Base-by-base conservation (phyloP, 1,284 basidiomycete genomes). In the Cryptococcus deneoformans region DNA sequence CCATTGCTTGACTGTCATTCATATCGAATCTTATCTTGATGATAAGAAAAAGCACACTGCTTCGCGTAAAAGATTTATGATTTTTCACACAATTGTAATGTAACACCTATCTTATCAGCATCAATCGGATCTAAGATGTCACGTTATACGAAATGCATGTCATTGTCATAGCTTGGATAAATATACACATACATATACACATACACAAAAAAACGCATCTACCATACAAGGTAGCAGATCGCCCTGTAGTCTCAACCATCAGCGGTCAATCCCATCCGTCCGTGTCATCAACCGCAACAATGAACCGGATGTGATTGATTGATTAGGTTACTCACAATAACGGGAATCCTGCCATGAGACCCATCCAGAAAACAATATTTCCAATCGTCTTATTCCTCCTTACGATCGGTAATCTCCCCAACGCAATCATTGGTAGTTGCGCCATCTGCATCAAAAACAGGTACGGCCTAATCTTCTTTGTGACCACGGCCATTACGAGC, bases 401-500 rank as follows among this genome's bases (percentile, higher is more conserved):
- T 67, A 96, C 85, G 11, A 82, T 79, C 1, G 89, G 87, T 6
- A 89, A 79, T 11, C 90, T 85, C 29, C 89, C 87, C 43, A 95
- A 62, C 3, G 88, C 81, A 62, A 98, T 99, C 64, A 99, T 81
- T 0, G 95, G 95, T 16, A 98, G 84, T 80, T 99, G 95, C 24
- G 87, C 84, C 78, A 98, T 87, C 69, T 75, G 72, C 65, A 76
- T 67, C 50, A 72, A 59, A 63, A 75, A 76, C 16, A 77, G 58
- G 54, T 75, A 75, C 6, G 71, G 71, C 50, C 86, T 74, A 56
- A 96, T 83, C 81, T 97, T 97, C 75, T 90, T 86, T 38, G 89
- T 90, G n/a, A 94, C 92, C 54, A 95, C 85, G 1, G 88, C 87
- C 95, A 99, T 99, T 58, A 99, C 93, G 49, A 99, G 82, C 76